A percentile compares a stretch with the other conserved stretches of the same genome.
These are phyloP conservation scores for Volutella citrinella DNA, from an alignment of 2,329 filamentous ascomycete genomes.

Conservation along the genomic window DNA sequence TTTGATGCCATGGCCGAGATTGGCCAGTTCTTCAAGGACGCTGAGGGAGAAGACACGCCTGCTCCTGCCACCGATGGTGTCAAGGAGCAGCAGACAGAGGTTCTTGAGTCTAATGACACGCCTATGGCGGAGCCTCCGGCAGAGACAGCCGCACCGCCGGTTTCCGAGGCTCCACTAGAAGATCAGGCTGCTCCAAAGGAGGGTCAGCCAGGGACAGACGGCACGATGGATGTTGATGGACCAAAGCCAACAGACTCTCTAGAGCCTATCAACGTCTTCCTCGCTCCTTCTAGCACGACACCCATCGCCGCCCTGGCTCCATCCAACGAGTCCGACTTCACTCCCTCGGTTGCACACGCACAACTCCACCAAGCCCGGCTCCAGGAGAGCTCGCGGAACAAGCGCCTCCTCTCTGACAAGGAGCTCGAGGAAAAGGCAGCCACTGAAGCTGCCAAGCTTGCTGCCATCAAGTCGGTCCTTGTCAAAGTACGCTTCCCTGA, in stretches of 20 bases:
- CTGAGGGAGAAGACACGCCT: slow-evolving; percentile 20
- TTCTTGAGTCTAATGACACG: slow-evolving; percentile 14
- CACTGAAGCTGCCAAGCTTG: slow-evolving; percentile 62
- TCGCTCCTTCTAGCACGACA: slow-evolving; percentile 69
- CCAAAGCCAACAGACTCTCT: slow-evolving; percentile 32
- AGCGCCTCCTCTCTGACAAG: slow-evolving; percentile 75
- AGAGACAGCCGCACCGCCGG: slow-evolving; percentile 5
- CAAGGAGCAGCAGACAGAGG: neutral
- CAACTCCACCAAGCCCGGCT: slow-evolving; percentile 71
- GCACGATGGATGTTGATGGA: slow-evolving; percentile 24
- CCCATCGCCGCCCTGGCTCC: slow-evolving; percentile 69
- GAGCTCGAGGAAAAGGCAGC: slow-evolving; percentile 71
- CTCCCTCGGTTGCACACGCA: slow-evolving; percentile 71
- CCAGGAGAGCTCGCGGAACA: slow-evolving; percentile 62
- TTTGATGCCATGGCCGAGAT: slow-evolving; percentile 86
- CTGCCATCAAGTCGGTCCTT: slow-evolving; percentile 64
- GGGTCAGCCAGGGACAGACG: slow-evolving; percentile 6
- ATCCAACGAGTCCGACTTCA: slow-evolving; percentile 72
- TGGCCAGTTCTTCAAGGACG: slow-evolving; percentile 65
- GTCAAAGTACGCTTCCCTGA: slow-evolving; percentile 88
- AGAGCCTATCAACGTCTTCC: slow-evolving; percentile 67
- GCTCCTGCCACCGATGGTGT: neutral
- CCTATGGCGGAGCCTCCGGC: slow-evolving; percentile 19
- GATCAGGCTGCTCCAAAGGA: slow-evolving; percentile 6
- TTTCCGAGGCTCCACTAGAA: neutral